Evolutionary conservation across 306 rosid species (phyloP), one percentile per base, ranked within the genome.

Genomic region (Sicyos edulis): DNA sequence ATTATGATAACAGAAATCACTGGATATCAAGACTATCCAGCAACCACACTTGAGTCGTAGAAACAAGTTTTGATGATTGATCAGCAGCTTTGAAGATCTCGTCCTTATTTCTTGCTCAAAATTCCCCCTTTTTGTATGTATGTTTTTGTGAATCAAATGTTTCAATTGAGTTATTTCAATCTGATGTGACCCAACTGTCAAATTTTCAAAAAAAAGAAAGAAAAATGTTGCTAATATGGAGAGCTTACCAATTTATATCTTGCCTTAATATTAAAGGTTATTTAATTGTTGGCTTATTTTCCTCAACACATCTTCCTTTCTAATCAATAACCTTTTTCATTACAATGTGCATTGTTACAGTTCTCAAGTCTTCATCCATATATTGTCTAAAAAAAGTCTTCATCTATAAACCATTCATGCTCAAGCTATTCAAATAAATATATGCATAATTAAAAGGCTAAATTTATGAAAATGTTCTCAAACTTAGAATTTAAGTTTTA

Each of bases 1-100:
- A 77, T 95, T 44, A 78, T 91, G 86, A 89, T 95, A 81, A 89
- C 91, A 7, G 85, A 89, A 77, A 91, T 95, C 81, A 80, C 89
- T 54, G 97, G 97, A 76, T 95, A 95, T 74, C 89, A 95, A 83
- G 82, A 85, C 80, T 95, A 82, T 80, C 97, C 99, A 11, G 91
- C 88, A 14, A 82, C 81, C 52, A 88, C 97, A 11, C 83, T 90
- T 42, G 97, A 88, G 32, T 83, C 87, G 1, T 84, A 79, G 77
- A 66, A 44, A 65, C 54, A 22, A 22, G 22, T 82, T 15, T 40
- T 42, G 57, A 14, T 56, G 71, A 37, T 29, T 51, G 20, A 42
- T 54, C 51, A 16, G 14, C 32, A 3, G 65, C 20, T 42, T 63
- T 50, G 56, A 61, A 71, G 34, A 32, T 76, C 70, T 59, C 58